Evolutionary conservation across 768 basidiomycete genomes (phyloP).

Genomic region (Sarcodon aspratus): DNA sequence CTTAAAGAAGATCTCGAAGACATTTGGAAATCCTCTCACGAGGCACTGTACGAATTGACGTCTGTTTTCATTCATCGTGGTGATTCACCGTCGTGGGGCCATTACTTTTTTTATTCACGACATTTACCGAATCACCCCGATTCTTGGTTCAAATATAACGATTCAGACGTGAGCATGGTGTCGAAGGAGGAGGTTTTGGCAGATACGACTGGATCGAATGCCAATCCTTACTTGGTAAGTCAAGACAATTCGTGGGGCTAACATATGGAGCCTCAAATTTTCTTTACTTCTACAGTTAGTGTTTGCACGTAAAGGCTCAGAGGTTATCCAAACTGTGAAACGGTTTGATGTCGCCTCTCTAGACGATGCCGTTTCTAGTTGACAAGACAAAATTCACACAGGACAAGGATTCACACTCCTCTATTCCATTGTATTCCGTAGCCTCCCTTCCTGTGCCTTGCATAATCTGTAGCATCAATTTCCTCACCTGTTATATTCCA

Average conservation of each 20-base stretch:
- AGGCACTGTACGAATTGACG: constrained; percentile 78
- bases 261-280: too few species aligned
- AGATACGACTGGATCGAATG: constrained; percentile 82
- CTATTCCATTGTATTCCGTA: background rate
- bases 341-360: constrained; percentile 30
- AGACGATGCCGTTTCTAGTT: constrained; percentile 10
- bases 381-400: background rate
- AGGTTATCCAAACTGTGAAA: constrained; percentile 75
- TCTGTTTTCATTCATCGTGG: constrained; percentile 95
- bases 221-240: constrained; percentile 82
- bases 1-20: constrained; percentile 64
- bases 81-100: constrained; percentile 76
- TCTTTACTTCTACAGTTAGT: constrained; percentile 44
- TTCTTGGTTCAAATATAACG: constrained; percentile 95
- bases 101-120: constrained; percentile 94
- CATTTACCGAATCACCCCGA: constrained; percentile 73
- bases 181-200: constrained; percentile 75
- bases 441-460: background rate
- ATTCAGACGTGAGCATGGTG: constrained; percentile 73
- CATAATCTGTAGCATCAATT: background rate
- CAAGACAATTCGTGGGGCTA: background rate
- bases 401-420: background rate
- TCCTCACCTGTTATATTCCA: too few species aligned
- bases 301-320: constrained; percentile 67
- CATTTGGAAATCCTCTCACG: constrained; percentile 59